Percentiles rank a stretch among this genome's conserved stretches.
phyloP scores from a whole-genome alignment of 1,284 basidiomycete species.

The Ustilago tritici region DNA sequence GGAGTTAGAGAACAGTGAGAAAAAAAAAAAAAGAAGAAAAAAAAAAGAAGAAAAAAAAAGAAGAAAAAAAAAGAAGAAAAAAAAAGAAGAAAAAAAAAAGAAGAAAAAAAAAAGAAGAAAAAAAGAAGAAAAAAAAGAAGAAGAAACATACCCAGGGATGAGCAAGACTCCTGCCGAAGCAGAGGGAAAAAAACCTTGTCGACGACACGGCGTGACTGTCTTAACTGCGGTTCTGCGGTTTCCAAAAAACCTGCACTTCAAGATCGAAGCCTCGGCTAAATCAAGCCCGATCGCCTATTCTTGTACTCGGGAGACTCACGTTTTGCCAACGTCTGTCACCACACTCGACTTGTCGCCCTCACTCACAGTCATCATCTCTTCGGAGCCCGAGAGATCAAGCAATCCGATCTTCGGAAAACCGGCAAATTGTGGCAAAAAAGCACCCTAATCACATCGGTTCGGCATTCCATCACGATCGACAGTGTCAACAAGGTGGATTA shows the following conservation, averaged over 20 bases:
- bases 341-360: too few relatives aligned
- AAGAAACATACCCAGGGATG: neutral
- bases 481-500: neutral
- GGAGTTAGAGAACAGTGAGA: too few relatives aligned
- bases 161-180: neutral
- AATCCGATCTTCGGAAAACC: too few relatives aligned
- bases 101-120: too few relatives aligned
- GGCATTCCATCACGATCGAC: neutral
- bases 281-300: neutral
- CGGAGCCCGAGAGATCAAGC: too few relatives aligned
- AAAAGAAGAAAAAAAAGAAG: neutral
- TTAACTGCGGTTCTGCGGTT: slow-evolving; percentile 32
- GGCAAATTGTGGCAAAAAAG: neutral
- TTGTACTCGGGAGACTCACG: too few relatives aligned
- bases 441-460: neutral
- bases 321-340: too few relatives aligned
- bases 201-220: neutral
- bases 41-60: too few relatives aligned
- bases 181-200: slow-evolving; percentile 9
- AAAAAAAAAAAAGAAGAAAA: too few relatives aligned
- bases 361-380: too few relatives aligned
- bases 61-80: too few relatives aligned
- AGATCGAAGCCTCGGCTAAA: slow-evolving; percentile 35
- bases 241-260: slow-evolving; percentile 32
- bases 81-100: too few relatives aligned